These are phyloP conservation scores for Xylariaceae sp. DNA, from an alignment of 2,329 filamentous ascomycete species.

Conservation along the genomic window DNA sequence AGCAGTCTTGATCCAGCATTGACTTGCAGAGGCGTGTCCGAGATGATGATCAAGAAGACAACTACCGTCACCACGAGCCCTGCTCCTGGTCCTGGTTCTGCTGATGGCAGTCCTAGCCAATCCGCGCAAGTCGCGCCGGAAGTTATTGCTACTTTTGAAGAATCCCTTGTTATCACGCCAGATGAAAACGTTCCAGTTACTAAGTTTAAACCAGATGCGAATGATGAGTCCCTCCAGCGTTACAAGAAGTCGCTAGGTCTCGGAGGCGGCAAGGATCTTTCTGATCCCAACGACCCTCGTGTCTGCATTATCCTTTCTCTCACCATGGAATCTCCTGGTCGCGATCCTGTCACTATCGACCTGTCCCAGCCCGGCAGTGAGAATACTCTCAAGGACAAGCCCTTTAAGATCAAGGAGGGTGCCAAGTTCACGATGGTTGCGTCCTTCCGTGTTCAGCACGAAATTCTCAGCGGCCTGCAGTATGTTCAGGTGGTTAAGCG, in stretches of 20 bases:
- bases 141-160: conserved; percentile 4
- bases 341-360: conserved; percentile 81
- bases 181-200: conserved; percentile 13
- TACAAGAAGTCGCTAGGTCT: conserved; percentile 97
- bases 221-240: conserved; percentile 90
- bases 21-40: conserved; percentile 26
- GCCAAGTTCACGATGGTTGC: conserved; percentile 91
- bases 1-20: conserved; percentile 23
- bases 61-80: neutral
- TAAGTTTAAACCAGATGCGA: conserved; percentile 43
- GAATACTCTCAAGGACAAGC: conserved; percentile 75
- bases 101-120: neutral
- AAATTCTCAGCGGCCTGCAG: conserved; percentile 90
- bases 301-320: conserved; percentile 92
- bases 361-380: conserved; percentile 70
- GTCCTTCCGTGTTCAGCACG: conserved; percentile 91
- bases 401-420: conserved; percentile 97
- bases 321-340: conserved; percentile 78
- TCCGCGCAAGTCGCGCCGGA: neutral
- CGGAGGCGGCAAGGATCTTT: conserved; percentile 64
- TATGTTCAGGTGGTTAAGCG: conserved; percentile 93
- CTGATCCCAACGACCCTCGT: conserved; percentile 74
- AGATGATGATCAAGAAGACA: conserved; percentile 13
- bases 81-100: neutral
- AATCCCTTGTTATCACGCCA: conserved; percentile 4